A percentile compares a stretch with the other conserved stretches of the same genome.
Conservation (phyloP, 2,329 filamentous ascomycete genomes). For the Knufia petricola region DNA sequence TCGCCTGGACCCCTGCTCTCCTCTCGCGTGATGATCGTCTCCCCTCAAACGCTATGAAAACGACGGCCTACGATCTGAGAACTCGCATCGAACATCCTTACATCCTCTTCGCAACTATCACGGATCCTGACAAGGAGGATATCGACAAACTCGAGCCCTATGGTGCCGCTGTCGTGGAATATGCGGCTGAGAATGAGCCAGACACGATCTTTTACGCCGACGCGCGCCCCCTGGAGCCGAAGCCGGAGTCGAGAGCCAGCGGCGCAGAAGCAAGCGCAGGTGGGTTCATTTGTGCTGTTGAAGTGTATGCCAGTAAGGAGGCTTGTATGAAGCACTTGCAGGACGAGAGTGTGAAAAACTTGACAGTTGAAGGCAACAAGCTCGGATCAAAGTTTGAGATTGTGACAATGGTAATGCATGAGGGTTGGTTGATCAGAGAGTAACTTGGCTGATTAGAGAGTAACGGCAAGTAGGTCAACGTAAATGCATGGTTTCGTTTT, state of each 20-base stretch:
- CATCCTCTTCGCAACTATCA: conserved; percentile 7
- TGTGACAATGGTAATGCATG: background rate
- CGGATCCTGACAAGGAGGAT: background rate
- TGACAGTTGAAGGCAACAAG: background rate
- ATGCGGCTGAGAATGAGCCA: conserved; percentile 5
- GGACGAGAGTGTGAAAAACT: conserved; percentile 1
- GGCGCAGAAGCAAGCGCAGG: background rate
- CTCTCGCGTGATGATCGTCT: background rate
- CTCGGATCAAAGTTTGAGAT: background rate
- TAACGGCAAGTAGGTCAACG: too few relatives aligned
- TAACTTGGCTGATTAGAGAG: background rate
- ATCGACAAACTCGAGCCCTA: background rate
- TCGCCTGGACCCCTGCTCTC: background rate
- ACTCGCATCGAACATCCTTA: conserved; percentile 2
- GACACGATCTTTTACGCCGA: conserved; percentile 7
- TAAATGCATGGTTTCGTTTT: too few relatives aligned
- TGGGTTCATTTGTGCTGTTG: conserved; percentile 3
- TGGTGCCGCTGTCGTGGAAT: conserved; percentile 3
- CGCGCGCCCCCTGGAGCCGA: background rate
- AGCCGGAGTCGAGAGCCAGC: background rate
- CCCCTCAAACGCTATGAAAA: background rate
- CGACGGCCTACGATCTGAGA: background rate
- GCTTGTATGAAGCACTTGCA: conserved; percentile 1
- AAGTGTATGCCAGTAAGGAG: conserved; percentile 5
- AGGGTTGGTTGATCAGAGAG: conserved; percentile 3